These are phyloP conservation scores for Xylaria intraflava DNA, from an alignment of 495 filamentous ascomycete species.

Conservation along the genomic window DNA sequence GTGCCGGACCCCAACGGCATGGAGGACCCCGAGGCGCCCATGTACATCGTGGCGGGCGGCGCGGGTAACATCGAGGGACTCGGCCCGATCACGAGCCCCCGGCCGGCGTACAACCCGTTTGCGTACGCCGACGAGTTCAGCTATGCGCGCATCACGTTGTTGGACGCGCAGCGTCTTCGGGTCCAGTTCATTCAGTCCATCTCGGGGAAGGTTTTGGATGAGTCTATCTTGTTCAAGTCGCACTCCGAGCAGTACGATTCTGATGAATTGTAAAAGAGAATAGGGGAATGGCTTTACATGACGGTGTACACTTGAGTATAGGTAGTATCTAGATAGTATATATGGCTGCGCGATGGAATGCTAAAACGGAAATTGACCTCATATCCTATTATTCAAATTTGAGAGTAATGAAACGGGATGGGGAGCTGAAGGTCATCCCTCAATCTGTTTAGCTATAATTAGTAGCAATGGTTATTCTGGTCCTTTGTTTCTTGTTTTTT, in stretches of 20 bases:
- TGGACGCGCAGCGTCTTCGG: slow-evolving; percentile 25
- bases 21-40: slow-evolving; percentile 46
- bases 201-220: slow-evolving; percentile 47
- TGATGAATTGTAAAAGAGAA: slow-evolving; percentile 31
- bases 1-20: slow-evolving; percentile 41
- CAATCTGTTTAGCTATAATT: too few species aligned
- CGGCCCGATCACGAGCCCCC: slow-evolving; percentile 31
- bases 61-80: slow-evolving; percentile 38
- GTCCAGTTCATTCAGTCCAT: slow-evolving; percentile 41
- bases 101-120: slow-evolving; percentile 44
- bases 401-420: too few species aligned
- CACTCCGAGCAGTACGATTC: slow-evolving; percentile 44
- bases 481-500: too few species aligned
- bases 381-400: too few species aligned
- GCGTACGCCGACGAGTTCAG: slow-evolving; percentile 52
- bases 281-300: too few species aligned
- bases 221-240: slow-evolving; percentile 46
- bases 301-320: too few species aligned
- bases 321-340: too few species aligned
- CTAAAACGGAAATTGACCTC: too few species aligned
- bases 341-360: too few species aligned
- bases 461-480: too few species aligned
- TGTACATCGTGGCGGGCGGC: slow-evolving; percentile 50
- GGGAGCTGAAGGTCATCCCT: too few species aligned
- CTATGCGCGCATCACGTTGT: slow-evolving; percentile 38